A percentile compares a stretch with the other conserved stretches of the same genome.
These are phyloP conservation scores for Pelargonium citronellum DNA, from an alignment of 441 rosid species.

Conservation along the genomic window DNA sequence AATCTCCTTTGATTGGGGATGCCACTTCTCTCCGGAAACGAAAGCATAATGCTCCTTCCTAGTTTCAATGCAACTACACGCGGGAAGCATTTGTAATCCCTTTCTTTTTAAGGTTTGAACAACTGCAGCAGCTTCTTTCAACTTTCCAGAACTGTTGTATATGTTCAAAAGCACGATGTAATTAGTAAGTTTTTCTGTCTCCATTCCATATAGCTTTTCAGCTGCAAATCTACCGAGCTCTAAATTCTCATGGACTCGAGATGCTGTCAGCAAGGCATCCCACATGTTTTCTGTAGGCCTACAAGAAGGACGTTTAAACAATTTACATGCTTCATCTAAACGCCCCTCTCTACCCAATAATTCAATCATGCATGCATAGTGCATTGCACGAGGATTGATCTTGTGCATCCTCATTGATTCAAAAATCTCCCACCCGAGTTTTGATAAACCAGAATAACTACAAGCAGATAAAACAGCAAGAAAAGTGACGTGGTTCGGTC, in stretches of 20 bases:
- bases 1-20: slow-evolving; percentile 49
- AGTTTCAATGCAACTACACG: slow-evolving; percentile 78
- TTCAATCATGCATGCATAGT: slow-evolving; percentile 76
- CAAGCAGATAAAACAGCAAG: slow-evolving; percentile 82
- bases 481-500: slow-evolving; percentile 76
- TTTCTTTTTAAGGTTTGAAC: slow-evolving; percentile 61
- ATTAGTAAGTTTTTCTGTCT: slow-evolving; percentile 71
- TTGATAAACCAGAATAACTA: slow-evolving; percentile 63
- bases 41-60: slow-evolving; percentile 47
- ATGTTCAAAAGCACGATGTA: slow-evolving; percentile 72
- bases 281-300: slow-evolving; percentile 80
- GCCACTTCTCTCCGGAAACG: slow-evolving; percentile 59
- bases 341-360: slow-evolving; percentile 71
- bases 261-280: slow-evolving; percentile 84
- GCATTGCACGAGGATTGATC: slow-evolving; percentile 85
- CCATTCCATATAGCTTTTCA: slow-evolving; percentile 75
- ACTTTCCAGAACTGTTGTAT: slow-evolving; percentile 62
- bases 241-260: slow-evolving; percentile 61
- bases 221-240: slow-evolving; percentile 82
- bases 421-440: slow-evolving; percentile 73
- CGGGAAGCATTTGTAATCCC: slow-evolving; percentile 67
- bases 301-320: slow-evolving; percentile 56
- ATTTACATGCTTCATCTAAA: slow-evolving; percentile 77
- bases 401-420: slow-evolving; percentile 64
- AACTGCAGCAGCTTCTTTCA: slow-evolving; percentile 62